A percentile compares a stretch with the other conserved stretches of the same genome.
Conservation (phyloP, 129 eudicot genomes). For the Mikania micrantha region DNA sequence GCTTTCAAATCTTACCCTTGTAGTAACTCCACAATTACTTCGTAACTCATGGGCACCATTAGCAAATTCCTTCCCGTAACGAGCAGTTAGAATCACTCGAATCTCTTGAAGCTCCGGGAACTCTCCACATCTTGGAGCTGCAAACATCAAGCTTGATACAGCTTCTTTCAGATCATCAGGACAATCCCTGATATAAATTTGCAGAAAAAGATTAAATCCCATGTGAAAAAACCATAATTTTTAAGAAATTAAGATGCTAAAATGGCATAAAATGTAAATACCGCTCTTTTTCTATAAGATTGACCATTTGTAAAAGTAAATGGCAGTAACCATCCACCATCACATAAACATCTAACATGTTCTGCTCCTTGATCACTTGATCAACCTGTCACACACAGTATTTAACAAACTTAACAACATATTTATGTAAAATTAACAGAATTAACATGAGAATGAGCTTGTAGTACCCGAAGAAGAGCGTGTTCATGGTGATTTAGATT, state of each 20-base stretch:
- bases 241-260: not conserved
- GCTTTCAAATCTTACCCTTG: conserved; percentile 29
- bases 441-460: too few relatives aligned
- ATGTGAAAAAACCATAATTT: not conserved
- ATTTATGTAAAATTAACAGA: not conserved
- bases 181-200: conserved; percentile 29
- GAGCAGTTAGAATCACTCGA: conserved; percentile 52
- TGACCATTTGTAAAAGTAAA: conserved; percentile 47
- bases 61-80: conserved; percentile 73
- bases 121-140: conserved; percentile 88
- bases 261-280: conserved; percentile 2
- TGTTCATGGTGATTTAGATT: conserved; percentile 55
- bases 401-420: not conserved
- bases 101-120: conserved; percentile 84
- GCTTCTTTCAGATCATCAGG: conserved; percentile 87
- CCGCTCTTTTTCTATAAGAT: conserved; percentile 58
- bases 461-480: conserved; percentile 79
- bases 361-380: conserved; percentile 86
- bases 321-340: conserved; percentile 63
- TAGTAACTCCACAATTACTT: conserved; percentile 70
- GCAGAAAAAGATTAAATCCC: not conserved
- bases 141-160: conserved; percentile 54
- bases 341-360: conserved; percentile 71
- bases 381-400: conserved; percentile 39
- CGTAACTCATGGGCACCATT: conserved; percentile 54